Percentiles rank a stretch among this genome's conserved stretches.
phyloP scores from a whole-genome alignment of 257 asterid species.

The Solanum appendiculatum region DNA sequence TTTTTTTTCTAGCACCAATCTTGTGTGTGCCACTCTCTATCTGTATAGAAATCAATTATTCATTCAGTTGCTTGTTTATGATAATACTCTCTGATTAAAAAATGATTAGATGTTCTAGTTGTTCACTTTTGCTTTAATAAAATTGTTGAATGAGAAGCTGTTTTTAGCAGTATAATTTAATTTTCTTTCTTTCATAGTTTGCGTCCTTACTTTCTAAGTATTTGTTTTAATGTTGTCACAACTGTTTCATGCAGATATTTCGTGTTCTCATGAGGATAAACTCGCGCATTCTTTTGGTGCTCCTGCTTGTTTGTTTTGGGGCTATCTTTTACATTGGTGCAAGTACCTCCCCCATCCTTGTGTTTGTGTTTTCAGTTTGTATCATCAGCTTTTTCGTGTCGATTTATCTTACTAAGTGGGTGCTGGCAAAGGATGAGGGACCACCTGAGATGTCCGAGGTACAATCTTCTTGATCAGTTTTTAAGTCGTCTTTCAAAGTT shows the following conservation, averaged over 20 bases:
- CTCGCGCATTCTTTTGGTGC: constrained; percentile 63
- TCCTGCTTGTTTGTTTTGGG: constrained; percentile 62
- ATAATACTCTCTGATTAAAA: neutral
- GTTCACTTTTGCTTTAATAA: neutral
- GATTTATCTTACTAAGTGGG: constrained; percentile 87
- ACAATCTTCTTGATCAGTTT: constrained; percentile 11
- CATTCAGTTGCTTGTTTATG: neutral
- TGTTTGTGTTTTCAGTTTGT: constrained; percentile 91
- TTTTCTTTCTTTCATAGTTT: neutral
- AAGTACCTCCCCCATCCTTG: constrained; percentile 76
- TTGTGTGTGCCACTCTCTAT: neutral
- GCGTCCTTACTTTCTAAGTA: neutral
- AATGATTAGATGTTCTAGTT: neutral
- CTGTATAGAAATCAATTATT: neutral
- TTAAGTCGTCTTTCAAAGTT: neutral
- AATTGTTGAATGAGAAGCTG: neutral
- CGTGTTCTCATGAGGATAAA: constrained; percentile 79
- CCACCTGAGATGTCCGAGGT: constrained; percentile 99
- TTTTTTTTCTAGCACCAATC: neutral
- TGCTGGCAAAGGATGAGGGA: constrained; percentile 92
- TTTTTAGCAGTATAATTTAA: neutral
- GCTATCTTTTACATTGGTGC: constrained; percentile 84
- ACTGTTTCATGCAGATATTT: constrained; percentile 54
- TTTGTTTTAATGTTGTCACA: neutral
- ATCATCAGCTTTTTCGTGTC: constrained; percentile 65